These are phyloP conservation scores for Lyophyllum shimeji DNA, from an alignment of 768 basidiomycete species.

Conservation along the genomic window DNA sequence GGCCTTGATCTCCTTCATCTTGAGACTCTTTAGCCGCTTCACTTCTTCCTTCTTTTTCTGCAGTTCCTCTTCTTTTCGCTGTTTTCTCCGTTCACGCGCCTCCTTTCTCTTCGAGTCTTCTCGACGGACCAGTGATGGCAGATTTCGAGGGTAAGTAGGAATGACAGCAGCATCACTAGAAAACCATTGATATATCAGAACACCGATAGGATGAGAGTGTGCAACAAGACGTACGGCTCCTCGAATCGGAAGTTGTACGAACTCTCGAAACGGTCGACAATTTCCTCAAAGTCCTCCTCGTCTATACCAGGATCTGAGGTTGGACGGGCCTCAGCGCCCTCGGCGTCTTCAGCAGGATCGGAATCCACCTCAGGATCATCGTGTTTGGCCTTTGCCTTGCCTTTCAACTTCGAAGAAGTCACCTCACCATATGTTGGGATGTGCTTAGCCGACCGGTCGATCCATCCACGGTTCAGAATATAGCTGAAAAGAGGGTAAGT, in stretches of 20 bases:
- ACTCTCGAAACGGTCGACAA: conserved; percentile 90
- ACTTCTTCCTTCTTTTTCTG: conserved; percentile 78
- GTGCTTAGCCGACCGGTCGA: conserved; percentile 72
- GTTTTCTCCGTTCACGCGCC: conserved; percentile 74
- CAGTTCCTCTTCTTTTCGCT: conserved; percentile 78
- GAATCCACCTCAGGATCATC: conserved; percentile 21
- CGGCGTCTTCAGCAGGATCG: conserved; percentile 18
- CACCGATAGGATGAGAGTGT: neutral
- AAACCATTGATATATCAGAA: neutral
- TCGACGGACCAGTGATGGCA: conserved; percentile 64
- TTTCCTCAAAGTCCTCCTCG: conserved; percentile 84
- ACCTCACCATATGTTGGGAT: conserved; percentile 88
- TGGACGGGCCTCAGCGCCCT: conserved; percentile 21
- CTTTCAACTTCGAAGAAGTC: conserved; percentile 42
- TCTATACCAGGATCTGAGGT: conserved; percentile 35
- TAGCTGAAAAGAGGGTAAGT: conserved; percentile 55
- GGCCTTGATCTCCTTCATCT: conserved; percentile 75
- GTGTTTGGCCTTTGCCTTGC: conserved; percentile 30
- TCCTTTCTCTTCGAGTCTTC: conserved; percentile 80
- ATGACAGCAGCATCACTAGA: conserved; percentile 65
- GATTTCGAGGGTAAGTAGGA: conserved; percentile 72
- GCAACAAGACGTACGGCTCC: conserved; percentile 70
- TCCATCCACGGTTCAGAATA: conserved; percentile 97
- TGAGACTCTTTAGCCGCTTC: conserved; percentile 77
- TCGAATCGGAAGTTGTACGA: conserved; percentile 98